These are phyloP conservation scores for Castanospermum australe DNA, from an alignment of 306 rosid genomes.

Conservation along the genomic window DNA sequence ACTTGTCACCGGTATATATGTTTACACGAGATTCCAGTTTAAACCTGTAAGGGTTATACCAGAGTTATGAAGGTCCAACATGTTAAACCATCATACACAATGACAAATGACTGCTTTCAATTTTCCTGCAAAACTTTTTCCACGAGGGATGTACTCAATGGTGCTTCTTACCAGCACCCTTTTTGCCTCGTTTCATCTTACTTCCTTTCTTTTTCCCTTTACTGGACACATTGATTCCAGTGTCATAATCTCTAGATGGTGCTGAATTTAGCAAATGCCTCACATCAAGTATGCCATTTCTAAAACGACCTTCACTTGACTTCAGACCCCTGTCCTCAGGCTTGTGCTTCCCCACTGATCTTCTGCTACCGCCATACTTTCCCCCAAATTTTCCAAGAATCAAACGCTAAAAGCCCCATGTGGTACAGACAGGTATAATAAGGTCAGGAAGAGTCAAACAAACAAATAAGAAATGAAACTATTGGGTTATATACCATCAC, in stretches of 20 bases:
- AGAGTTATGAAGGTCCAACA: not conserved
- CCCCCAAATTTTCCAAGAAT: conserved; percentile 46
- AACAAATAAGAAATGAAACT: not conserved
- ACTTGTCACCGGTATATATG: too few relatives aligned
- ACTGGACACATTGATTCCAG: not conserved
- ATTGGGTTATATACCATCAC: not conserved
- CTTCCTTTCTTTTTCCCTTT: conserved; percentile 33
- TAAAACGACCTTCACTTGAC: conserved; percentile 51
- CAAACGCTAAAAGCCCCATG: conserved; percentile 27
- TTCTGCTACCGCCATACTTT: conserved; percentile 24
- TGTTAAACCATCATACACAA: not conserved
- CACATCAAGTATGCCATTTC: conserved; percentile 59
- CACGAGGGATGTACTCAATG: not conserved
- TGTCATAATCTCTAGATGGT: conserved; percentile 15
- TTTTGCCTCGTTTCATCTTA: conserved; percentile 33
- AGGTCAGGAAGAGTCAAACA: not conserved
- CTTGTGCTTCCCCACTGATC: conserved; percentile 37
- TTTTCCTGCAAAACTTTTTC: not conserved
- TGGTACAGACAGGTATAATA: not conserved
- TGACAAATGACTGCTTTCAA: not conserved
- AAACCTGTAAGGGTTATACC: too few relatives aligned
- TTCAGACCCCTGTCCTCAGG: conserved; percentile 48
- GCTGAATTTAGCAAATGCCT: conserved; percentile 44
- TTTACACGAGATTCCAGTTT: too few relatives aligned
- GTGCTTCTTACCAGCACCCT: conserved; percentile 28